phyloP scores from a whole-genome alignment of 306 rosid species.

The Corylus americana region DNA sequence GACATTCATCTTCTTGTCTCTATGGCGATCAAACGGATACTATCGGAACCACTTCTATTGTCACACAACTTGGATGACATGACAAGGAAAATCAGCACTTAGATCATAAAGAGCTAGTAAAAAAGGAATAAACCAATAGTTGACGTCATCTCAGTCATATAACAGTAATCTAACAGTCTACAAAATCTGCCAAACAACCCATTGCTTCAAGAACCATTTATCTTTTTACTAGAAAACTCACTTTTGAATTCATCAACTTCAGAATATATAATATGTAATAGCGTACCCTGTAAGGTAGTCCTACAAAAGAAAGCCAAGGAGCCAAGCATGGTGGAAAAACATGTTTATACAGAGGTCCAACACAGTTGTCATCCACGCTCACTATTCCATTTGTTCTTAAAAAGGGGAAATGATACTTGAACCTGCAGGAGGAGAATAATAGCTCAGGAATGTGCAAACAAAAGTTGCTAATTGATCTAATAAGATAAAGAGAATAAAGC shows the following conservation, averaged over 20 bases:
- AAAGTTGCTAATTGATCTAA: neutral
- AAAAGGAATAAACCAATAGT: too few relatives aligned
- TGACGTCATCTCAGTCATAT: too few relatives aligned
- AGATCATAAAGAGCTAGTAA: too few relatives aligned
- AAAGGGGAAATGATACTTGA: constrained; percentile 28
- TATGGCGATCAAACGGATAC: neutral
- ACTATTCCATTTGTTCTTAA: constrained; percentile 31
- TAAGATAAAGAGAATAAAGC: neutral
- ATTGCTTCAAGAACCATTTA: neutral
- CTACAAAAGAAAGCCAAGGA: constrained; percentile 29
- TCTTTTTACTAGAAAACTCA: neutral
- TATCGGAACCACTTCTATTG: neutral
- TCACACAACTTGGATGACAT: too few relatives aligned
- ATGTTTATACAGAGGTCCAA: constrained; percentile 26
- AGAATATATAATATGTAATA: neutral
- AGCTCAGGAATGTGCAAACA: neutral
- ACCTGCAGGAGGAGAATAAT: constrained; percentile 1
- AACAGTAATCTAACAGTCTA: too few relatives aligned
- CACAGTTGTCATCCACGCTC: constrained; percentile 22
- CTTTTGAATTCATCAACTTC: neutral
- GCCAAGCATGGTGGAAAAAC: constrained; percentile 27
- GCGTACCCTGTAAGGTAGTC: constrained; percentile 14
- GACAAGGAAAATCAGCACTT: too few relatives aligned
- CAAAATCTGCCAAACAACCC: too few relatives aligned
- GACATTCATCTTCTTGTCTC: neutral